Conservation (phyloP, 1,284 basidiomycete species). For the Microbotryomycetes sp. region DNA sequence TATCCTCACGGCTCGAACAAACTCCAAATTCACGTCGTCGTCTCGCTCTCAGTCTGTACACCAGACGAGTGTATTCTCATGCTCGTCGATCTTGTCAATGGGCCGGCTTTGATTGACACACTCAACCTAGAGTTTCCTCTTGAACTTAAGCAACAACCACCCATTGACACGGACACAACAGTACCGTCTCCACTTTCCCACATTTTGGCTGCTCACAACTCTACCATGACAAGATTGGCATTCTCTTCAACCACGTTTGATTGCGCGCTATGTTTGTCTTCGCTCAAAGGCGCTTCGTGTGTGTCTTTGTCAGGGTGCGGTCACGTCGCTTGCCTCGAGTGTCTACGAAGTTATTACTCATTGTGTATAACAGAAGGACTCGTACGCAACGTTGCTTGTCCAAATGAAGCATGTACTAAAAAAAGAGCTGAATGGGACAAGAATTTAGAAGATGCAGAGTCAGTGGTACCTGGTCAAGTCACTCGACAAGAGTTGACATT, state of each 20-base stretch:
- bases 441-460: neutral
- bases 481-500: conserved; percentile 39
- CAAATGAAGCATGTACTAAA: conserved; percentile 50
- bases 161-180: too few species aligned
- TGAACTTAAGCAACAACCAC: neutral
- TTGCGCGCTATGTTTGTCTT: conserved; percentile 64
- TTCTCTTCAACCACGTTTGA: conserved; percentile 57
- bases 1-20: neutral
- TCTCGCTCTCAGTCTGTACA: neutral
- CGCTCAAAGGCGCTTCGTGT: conserved; percentile 62
- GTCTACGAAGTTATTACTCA: conserved; percentile 65
- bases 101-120: neutral
- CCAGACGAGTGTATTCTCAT: neutral
- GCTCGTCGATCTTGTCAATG: neutral
- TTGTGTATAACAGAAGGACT: conserved; percentile 67
- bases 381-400: conserved; percentile 61
- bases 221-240: neutral
- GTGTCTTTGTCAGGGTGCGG: conserved; percentile 54
- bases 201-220: conserved; percentile 11
- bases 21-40: neutral
- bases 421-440: conserved; percentile 16
- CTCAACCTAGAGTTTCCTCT: neutral
- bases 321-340: conserved; percentile 66
- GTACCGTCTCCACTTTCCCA: neutral
- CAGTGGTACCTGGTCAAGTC: conserved; percentile 19